Conservation (phyloP, 495 filamentous ascomycete species). For the Chaetomidium leptoderma region DNA sequence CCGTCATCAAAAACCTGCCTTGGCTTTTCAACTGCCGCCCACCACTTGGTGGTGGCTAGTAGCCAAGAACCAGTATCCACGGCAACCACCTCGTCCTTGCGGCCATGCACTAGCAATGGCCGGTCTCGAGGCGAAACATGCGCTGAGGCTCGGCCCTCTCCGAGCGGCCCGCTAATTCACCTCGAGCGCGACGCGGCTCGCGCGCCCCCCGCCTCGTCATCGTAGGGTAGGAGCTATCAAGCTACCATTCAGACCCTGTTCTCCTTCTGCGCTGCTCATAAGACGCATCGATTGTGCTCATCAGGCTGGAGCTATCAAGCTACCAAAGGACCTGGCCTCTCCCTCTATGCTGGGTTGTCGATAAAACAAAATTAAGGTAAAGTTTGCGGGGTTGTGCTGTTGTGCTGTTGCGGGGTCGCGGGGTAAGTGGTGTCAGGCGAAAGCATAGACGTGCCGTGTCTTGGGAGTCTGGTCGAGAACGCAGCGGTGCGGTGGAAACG, state of each 20-base stretch:
- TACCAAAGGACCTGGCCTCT: conserved; percentile 41
- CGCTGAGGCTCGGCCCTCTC: conserved; percentile 10
- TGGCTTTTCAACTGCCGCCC: conserved; percentile 13
- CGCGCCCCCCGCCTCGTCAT: conserved; percentile 8
- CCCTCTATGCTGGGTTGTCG: conserved; percentile 28
- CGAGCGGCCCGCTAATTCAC: conserved; percentile 1
- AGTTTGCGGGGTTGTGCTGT: conserved; percentile 29
- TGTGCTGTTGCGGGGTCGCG: conserved; percentile 17
- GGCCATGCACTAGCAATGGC: conserved; percentile 36
- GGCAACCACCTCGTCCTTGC: conserved; percentile 2
- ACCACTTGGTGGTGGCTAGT: conserved; percentile 31
- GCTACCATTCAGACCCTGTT: conserved; percentile 46
- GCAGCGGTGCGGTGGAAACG: conserved; percentile 2
- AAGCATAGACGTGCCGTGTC: conserved; percentile 26
- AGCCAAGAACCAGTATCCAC: conserved; percentile 23
- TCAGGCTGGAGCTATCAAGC: conserved; percentile 53
- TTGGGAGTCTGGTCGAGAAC: neutral
- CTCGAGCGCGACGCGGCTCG: conserved; percentile 18
- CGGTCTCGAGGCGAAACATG: conserved; percentile 14
- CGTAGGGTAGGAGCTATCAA: conserved; percentile 52
- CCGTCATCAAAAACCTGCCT: conserved; percentile 8
- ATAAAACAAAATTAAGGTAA: conserved; percentile 43
- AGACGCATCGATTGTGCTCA: conserved; percentile 18
- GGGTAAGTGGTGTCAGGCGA: conserved; percentile 17
- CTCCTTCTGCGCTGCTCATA: conserved; percentile 13